phyloP scores from a whole-genome alignment of 768 basidiomycete genomes.

The Tricholomella constricta region DNA sequence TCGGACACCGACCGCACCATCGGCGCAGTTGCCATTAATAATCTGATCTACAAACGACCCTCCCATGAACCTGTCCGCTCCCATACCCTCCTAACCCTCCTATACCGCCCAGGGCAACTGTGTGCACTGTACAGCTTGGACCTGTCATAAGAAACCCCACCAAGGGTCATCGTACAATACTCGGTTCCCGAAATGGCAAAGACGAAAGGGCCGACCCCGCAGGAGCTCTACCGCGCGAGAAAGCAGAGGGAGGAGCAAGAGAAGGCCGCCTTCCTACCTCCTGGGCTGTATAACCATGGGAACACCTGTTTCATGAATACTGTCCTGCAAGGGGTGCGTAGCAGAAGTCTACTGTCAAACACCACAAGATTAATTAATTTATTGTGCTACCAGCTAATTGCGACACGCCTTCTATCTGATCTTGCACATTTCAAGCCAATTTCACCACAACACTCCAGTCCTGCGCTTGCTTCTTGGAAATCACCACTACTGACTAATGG shows the following conservation, averaged over 20 bases:
- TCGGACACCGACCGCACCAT: constrained; percentile 2
- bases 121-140: background rate
- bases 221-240: constrained; percentile 61
- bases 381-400: constrained; percentile 53
- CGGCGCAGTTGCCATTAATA: constrained; percentile 6
- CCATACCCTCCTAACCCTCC: background rate
- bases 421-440: constrained; percentile 58
- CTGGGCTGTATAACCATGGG: constrained; percentile 77
- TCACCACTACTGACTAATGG: constrained; percentile 75
- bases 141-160: background rate
- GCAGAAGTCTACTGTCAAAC: constrained; percentile 14
- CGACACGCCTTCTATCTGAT: constrained; percentile 61
- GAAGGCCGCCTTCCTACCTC: constrained; percentile 60
- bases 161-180: background rate
- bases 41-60: constrained; percentile 2
- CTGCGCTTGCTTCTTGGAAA: constrained; percentile 45
- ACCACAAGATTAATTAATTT: background rate
- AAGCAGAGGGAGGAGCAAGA: constrained; percentile 66
- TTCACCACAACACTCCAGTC: constrained; percentile 38
- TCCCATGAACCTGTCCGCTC: background rate
- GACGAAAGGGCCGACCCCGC: constrained; percentile 56
- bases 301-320: constrained; percentile 98
- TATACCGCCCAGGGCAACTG: background rate
- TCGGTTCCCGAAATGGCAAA: constrained; percentile 44
- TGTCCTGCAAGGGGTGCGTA: constrained; percentile 81